Base-by-base conservation (phyloP, 495 filamentous ascomycete species). In the Darksidea phi region DNA sequence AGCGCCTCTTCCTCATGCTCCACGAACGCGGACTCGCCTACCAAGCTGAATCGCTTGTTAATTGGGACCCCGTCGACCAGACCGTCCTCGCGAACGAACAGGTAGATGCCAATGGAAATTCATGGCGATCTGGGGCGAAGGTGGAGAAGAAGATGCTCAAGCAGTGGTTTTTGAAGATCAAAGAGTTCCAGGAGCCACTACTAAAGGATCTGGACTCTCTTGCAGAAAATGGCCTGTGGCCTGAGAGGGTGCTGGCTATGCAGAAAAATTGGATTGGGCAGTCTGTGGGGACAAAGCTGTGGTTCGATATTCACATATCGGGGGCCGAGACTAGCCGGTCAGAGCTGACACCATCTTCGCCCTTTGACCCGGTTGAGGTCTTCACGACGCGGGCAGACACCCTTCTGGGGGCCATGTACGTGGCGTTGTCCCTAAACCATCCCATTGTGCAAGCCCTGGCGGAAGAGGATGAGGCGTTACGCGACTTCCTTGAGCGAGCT, bases 11-110 rank as follows among this genome's bases (percentile, higher is more conserved):
- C 69, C 77, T 94, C 37, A 80, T 86, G 57, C 77, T 95, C 6
- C 80, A 86, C 61, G 77, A 89, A 60, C 78, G 82, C 43, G 86
- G 84, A 0, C 72, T 95, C 12, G 91, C 89, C 36, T 93, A 93
- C 67, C 89, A 88, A 61, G 81, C 79, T 10, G 86, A 91, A 55
- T 86, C 90, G 15, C 67, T 90, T 38, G 91, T 96, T 56, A 96
- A 96, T 73, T 96, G 88, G 74, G 91, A 95, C 64, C 91, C 91
- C 5, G 80, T 96, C 21, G 91, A 96, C 70, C 86, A 86, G 74
- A 96, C 91, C 0, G 91, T 96, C 24, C 74, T 96, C 46, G 91
- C 91, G 0, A 96, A 96, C 71, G 91, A 96, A 68, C 91, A 96
- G 72, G 91, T 96, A 10, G 89, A 92, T 69, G 76, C 86, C 6